phyloP scores from a whole-genome alignment of 2,329 filamentous ascomycete species.

The Ophiostoma ulmi region DNA sequence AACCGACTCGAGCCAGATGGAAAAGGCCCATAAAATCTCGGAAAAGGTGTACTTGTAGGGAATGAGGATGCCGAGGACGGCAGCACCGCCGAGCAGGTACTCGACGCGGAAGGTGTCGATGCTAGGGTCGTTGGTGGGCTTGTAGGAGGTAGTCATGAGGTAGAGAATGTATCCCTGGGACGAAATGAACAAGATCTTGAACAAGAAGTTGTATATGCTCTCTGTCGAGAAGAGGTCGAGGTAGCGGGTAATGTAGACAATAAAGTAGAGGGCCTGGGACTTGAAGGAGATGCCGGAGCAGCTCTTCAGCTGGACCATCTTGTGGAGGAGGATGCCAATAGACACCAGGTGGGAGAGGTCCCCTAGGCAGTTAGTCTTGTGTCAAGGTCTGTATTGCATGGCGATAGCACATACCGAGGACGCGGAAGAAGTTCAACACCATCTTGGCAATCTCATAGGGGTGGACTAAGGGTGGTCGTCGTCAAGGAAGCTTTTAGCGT shows the following conservation, averaged over 20 bases:
- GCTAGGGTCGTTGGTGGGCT: conserved; percentile 94
- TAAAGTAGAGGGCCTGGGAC: conserved; percentile 88
- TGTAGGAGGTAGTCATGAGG: conserved; percentile 96
- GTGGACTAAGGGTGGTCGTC: background rate
- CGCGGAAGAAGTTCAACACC: conserved; percentile 55
- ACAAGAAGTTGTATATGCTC: conserved; percentile 85
- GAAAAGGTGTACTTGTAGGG: conserved; percentile 76
- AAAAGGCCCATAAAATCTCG: conserved; percentile 96
- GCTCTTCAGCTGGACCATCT: conserved; percentile 95
- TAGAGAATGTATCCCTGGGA: conserved; percentile 93
- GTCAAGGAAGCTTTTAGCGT: background rate
- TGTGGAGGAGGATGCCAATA: conserved; percentile 90
- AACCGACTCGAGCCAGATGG: conserved; percentile 95
- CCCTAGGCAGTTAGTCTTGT: conserved; percentile 45
- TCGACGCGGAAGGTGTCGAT: conserved; percentile 96
- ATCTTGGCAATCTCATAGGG: conserved; percentile 32
- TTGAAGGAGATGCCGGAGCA: conserved; percentile 98
- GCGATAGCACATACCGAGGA: conserved; percentile 42
- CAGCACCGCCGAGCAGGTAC: conserved; percentile 80
- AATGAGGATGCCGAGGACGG: conserved; percentile 72
- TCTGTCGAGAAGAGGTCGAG: conserved; percentile 83
- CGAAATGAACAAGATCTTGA: conserved; percentile 92
- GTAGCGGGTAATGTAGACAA: conserved; percentile 92
- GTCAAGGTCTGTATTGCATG: background rate
- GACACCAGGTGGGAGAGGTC: conserved; percentile 94